Evolutionary conservation across 2,329 filamentous ascomycete species (phyloP).

Genomic region (Fusarium sp.): DNA sequence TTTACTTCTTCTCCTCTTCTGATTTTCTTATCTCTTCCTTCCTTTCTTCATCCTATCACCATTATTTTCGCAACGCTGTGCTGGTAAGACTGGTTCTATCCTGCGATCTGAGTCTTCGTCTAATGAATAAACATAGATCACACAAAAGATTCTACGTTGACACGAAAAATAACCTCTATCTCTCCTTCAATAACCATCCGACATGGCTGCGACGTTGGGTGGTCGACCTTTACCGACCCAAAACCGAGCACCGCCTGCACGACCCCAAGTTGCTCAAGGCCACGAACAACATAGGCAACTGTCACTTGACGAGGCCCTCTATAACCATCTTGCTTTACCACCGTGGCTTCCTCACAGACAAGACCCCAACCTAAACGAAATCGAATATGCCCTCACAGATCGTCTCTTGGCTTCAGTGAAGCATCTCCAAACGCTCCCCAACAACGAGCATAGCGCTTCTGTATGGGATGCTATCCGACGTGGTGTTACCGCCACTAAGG

Average conservation of each 20-base stretch:
- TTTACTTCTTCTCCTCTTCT: background rate
- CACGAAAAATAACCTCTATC: background rate
- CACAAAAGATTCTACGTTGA: background rate
- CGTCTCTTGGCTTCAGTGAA: constrained; percentile 32
- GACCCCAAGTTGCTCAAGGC: background rate
- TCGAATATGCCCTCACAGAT: constrained; percentile 30
- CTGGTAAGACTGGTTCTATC: background rate
- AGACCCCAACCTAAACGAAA: constrained; percentile 25
- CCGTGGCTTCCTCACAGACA: constrained; percentile 38
- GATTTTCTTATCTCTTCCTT: background rate
- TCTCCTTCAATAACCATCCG: background rate
- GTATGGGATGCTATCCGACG: constrained; percentile 34
- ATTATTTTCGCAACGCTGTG: background rate
- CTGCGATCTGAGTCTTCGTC: background rate
- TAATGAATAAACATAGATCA: background rate
- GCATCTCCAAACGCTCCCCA: constrained; percentile 26
- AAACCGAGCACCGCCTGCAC: background rate
- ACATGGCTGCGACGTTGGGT: background rate
- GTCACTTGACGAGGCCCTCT: constrained; percentile 36
- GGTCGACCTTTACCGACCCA: background rate
- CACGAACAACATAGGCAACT: constrained; percentile 6
- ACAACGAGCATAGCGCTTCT: constrained; percentile 17
- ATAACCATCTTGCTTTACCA: constrained; percentile 42
- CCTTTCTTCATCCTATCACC: background rate
- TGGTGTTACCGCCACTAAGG: constrained; percentile 36